Conservation (phyloP, 257 asterid species). For the Jacaranda copaia region DNA sequence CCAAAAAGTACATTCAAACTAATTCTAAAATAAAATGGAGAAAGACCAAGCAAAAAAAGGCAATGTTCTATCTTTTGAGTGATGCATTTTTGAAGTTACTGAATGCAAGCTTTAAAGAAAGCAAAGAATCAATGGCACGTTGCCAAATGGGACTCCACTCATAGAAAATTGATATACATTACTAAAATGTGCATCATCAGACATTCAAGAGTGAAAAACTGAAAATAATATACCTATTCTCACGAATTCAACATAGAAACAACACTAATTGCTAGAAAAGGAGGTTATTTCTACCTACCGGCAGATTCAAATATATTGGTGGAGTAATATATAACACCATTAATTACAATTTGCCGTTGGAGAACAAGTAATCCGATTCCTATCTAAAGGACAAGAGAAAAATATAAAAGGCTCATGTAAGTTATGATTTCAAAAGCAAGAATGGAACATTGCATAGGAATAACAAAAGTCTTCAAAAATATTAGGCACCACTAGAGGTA, state of each 20-base stretch:
- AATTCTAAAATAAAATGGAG: too few relatives aligned
- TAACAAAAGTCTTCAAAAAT: conserved; percentile 15
- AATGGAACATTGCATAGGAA: neutral
- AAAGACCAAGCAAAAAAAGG: too few relatives aligned
- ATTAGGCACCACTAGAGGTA: conserved; percentile 76
- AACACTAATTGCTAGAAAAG: neutral
- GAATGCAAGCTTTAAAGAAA: too few relatives aligned
- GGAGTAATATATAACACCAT: conserved; percentile 75
- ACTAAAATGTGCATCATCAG: too few relatives aligned
- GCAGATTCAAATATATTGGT: conserved; percentile 68
- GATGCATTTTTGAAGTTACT: too few relatives aligned
- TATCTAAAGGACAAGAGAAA: conserved; percentile 46
- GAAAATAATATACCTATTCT: too few relatives aligned
- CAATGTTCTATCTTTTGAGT: too few relatives aligned
- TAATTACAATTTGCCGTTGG: conserved; percentile 75
- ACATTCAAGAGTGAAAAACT: too few relatives aligned
- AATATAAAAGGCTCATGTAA: neutral
- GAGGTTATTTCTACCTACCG: conserved; percentile 48
- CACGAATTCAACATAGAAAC: neutral
- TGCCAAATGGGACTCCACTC: too few relatives aligned
- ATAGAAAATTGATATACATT: too few relatives aligned
- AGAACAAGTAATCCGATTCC: conserved; percentile 69
- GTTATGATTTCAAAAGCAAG: neutral
- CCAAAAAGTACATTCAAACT: conserved; percentile 19
- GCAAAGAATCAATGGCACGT: too few relatives aligned